Evolutionary conservation across 2,329 filamentous ascomycete genomes (phyloP).

Genomic region (Intubia oerlemansii): DNA sequence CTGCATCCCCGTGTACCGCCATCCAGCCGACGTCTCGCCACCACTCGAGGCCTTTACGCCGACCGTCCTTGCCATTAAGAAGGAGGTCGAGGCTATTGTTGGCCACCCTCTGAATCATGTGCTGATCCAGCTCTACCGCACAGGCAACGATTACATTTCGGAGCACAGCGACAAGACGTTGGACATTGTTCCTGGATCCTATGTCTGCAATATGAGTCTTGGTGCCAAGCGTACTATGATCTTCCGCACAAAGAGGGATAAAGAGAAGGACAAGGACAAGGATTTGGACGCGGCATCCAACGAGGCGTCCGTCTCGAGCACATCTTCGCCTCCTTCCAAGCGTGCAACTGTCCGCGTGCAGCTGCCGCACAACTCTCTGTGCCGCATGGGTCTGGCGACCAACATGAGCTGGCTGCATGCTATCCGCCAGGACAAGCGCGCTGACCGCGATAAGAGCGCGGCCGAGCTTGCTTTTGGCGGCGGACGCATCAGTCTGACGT

Average conservation of each 20-base stretch:
- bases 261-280: conserved; percentile 7
- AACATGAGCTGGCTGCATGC: conserved; percentile 81
- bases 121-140: conserved; percentile 82
- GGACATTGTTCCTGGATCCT: conserved; percentile 63
- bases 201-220: conserved; percentile 84
- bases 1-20: conserved; percentile 75
- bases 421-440: conserved; percentile 74
- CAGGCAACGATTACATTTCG: conserved; percentile 74
- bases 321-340: conserved; percentile 9
- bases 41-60: conserved; percentile 56
- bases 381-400: conserved; percentile 57
- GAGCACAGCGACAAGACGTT: conserved; percentile 96
- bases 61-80: conserved; percentile 46
- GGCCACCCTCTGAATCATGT: conserved; percentile 78
- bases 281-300: too few species aligned
- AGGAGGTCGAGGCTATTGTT: conserved; percentile 46
- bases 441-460: conserved; percentile 39
- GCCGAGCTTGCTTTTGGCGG: conserved; percentile 54
- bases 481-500: conserved; percentile 77
- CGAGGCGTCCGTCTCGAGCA: conserved; percentile 9
- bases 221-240: conserved; percentile 82
- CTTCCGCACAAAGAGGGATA: conserved; percentile 58
- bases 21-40: conserved; percentile 76
- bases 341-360: conserved; percentile 44
- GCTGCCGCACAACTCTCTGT: conserved; percentile 77